Base-by-base conservation (phyloP, 306 rosid genomes). In the Betula pendula region DNA sequence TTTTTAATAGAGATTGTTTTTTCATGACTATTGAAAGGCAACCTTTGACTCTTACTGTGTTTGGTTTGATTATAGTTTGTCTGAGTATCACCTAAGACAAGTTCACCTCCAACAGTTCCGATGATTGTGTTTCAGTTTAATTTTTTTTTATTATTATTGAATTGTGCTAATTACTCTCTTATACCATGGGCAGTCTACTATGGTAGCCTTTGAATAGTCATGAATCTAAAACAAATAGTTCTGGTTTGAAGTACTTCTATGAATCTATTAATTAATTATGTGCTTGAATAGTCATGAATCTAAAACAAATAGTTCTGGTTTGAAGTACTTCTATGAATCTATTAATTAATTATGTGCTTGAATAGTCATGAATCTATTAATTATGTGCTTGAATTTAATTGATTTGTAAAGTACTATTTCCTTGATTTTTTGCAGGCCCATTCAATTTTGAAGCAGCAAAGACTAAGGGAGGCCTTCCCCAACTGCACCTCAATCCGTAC, bases 401-500 rank as follows among this genome's bases (percentile, higher is more conserved):
- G 31, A 59, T 53, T 74, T 65, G 62, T 29, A 45, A 62, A 38
- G 42, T 22, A 77, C 31, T 10, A 19, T 27, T 58, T 70, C 73
- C 78, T 33, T 73, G n/a, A 62, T 58, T 29, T 77, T 43, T 77
- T 85, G 82, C 87, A 95, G 98, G 98, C 31, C 98, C 97, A 70
- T 95, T 95, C 79, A 88, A 90, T 80, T 92, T 95, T 80, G 92
- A 90, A 84, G 84, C 84, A 10, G 84, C 92, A 82, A 82, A 85
- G 76, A 80, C 80, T 0, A 63, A 76, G 69, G 93, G 84, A 77
- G 74, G 76, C 76, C 86, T 90, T 48, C 92, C 97, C 73, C 77
- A 74, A 12, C 77, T 95, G 74, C 98, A 92, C 13, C 90, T 88
- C 59, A 95, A 92, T 86, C 98, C 92, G 60, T 87, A 90, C 83